Conservation (phyloP, 192 early-diverging fungal genomes). For the Radiomyces spectabilis region DNA sequence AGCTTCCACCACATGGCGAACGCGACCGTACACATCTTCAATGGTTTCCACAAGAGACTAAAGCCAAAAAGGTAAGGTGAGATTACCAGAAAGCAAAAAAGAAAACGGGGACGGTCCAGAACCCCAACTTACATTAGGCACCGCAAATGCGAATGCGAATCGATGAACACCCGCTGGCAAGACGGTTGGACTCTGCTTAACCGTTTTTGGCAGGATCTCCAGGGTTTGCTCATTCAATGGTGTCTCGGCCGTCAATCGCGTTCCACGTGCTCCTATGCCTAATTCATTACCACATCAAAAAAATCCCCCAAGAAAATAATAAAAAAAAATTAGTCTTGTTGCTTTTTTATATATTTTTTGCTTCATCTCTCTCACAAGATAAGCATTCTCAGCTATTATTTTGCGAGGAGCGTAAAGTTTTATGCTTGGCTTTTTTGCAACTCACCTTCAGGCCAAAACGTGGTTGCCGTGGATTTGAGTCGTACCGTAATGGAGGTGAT, state of each 20-base stretch:
- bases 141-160: slow-evolving; percentile 18
- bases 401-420: background rate
- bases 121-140: slow-evolving; percentile 11
- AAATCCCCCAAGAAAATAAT: too few relatives aligned
- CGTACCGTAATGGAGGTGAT: slow-evolving; percentile 1
- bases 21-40: slow-evolving; percentile 15
- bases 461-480: slow-evolving; percentile 8
- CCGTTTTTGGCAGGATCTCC: background rate
- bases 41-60: slow-evolving; percentile 19
- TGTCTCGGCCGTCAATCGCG: background rate
- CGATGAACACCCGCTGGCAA: slow-evolving; percentile 12
- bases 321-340: background rate
- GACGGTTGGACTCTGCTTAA: background rate
- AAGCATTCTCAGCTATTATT: background rate
- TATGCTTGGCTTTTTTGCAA: background rate
- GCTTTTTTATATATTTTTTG: background rate
- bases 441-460: slow-evolving; percentile 19
- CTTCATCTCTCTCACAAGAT: too few relatives aligned
- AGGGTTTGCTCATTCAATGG: slow-evolving; percentile 8
- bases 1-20: slow-evolving; percentile 12
- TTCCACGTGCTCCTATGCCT: background rate
- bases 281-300: too few relatives aligned
- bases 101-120: background rate
- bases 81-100: too few relatives aligned
- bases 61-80: too few relatives aligned